Base-by-base conservation (phyloP, 495 filamentous ascomycete species). In the Penicillium waksmanii region DNA sequence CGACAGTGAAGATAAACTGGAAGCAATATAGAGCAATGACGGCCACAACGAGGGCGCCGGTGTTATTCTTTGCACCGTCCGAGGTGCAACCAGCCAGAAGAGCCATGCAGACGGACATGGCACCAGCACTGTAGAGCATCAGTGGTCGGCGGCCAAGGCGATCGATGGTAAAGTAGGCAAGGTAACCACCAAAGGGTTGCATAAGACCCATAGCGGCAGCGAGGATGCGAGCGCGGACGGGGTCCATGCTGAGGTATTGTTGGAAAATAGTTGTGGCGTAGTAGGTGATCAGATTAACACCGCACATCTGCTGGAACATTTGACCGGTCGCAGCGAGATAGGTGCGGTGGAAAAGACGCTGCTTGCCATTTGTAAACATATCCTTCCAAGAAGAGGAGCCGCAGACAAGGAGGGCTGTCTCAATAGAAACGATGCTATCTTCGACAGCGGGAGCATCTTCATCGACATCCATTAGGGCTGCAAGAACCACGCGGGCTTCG, bases 151-250 rank as follows among this genome's bases (percentile, higher is more conserved):
- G 84, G 38, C 90, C 90, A 13, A 87, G 81, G 2, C 88, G 82
- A 73, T 93, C 90, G 58, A 93, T 89, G 49, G 88, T 82, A 75
- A 90, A 91, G 84, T 89, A 90, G 4, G 88, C 91, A 5, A 84
- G 75, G 0, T 87, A 88, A 2, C 90, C 87, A 57, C 87, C 89
- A 64, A 92, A 82, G 11, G 87, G 79, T 67, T 92, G 92, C 6
- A 89, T 85, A 7, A 92, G 75, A 78, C 88, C 88, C 79, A 90
- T 91, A 7, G 90, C 80, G 35, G 89, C 90, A 11, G 89, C 87
- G 0, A 94, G 75, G 3, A 96, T 75, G 53, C 91, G 92, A 0
- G 93, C 92, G 71, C 94, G 91, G 49, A 95, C 82, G 62, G 95
- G 89, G 25, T 72, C 73, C 5, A 88, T 70, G 3, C 77, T 75